Conservation (phyloP, 169 alveolate species). For the Babesia divergens region DNA sequence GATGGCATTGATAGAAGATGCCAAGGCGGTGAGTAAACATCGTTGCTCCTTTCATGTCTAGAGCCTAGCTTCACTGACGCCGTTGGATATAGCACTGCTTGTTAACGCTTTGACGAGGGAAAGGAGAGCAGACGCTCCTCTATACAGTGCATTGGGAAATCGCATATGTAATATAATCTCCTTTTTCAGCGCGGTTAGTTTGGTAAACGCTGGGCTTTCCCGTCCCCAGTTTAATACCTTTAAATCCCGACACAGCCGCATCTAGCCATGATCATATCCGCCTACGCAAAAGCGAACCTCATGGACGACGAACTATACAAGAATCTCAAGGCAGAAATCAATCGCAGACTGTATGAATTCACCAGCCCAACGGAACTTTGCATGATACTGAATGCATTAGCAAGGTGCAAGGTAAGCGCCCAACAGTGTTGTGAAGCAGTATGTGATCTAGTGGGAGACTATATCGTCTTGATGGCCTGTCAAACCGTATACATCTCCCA, state of each 20-base stretch:
- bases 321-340: conserved; percentile 21
- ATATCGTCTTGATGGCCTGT: no score
- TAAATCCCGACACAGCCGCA: conserved; percentile 5
- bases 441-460: no score
- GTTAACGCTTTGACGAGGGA: conserved; percentile 54
- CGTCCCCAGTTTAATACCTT: background rate
- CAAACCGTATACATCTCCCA: no score
- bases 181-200: conserved; percentile 48
- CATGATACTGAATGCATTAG: conserved; percentile 60
- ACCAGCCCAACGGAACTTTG: conserved; percentile 55
- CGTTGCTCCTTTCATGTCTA: background rate
- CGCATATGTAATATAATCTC: conserved; percentile 8
- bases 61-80: conserved; percentile 33
- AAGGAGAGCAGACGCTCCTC: conserved; percentile 25
- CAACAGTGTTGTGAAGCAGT: background rate
- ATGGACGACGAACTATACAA: conserved; percentile 12
- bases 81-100: conserved; percentile 54
- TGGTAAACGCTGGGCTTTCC: background rate
- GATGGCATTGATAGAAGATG: conserved; percentile 14
- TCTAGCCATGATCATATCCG: conserved; percentile 67
- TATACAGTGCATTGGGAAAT: conserved; percentile 13
- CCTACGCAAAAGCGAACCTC: conserved; percentile 57
- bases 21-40: background rate
- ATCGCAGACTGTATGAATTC: conserved; percentile 45
- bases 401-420: conserved; percentile 35